Percentiles rank a stretch among this genome's conserved stretches.
Conservation (phyloP, 805 yeast genomes). For the Starmerella vitae region DNA sequence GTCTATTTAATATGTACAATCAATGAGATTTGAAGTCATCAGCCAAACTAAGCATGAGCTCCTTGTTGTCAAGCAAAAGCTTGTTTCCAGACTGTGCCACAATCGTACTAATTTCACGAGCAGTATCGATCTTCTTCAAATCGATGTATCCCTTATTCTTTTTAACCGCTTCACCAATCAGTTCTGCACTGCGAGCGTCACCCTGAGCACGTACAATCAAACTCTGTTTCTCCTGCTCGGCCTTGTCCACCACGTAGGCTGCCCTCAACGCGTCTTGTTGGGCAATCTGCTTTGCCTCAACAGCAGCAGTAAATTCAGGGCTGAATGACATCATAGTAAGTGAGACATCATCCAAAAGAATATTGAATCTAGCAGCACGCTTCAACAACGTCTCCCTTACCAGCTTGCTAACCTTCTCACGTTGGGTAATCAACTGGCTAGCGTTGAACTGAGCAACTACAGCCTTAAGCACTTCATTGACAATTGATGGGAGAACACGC, state of each 20-base stretch:
- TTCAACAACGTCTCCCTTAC: constrained; percentile 83
- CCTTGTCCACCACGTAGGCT: constrained; percentile 91
- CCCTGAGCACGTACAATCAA: constrained; percentile 94
- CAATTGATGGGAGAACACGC: constrained; percentile 93
- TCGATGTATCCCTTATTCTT: constrained; percentile 93
- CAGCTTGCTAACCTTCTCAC: constrained; percentile 85
- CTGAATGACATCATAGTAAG: constrained; percentile 93
- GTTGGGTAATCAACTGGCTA: constrained; percentile 94
- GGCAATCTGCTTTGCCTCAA: constrained; percentile 97
- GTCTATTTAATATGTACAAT: not conserved
- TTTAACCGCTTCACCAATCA: constrained; percentile 98
- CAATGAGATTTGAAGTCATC: constrained; percentile 35
- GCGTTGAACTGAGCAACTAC: constrained; percentile 99
- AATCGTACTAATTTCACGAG: constrained; percentile 83
- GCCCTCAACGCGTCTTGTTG: constrained; percentile 99
- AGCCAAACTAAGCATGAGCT: constrained; percentile 78
- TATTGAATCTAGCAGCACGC: constrained; percentile 82
- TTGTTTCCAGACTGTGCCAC: constrained; percentile 80
- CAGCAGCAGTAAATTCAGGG: constrained; percentile 95
- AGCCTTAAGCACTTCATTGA: constrained; percentile 88
- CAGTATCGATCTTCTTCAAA: constrained; percentile 91
- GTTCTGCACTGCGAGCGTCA: constrained; percentile 95
- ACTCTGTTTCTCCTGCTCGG: constrained; percentile 94
- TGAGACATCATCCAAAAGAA: constrained; percentile 86
- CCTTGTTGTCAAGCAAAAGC: constrained; percentile 81